A percentile compares a stretch with the other conserved stretches of the same genome.
These are phyloP conservation scores for Penicillium sp. DNA, from an alignment of 2,329 filamentous ascomycete genomes.

Conservation along the genomic window DNA sequence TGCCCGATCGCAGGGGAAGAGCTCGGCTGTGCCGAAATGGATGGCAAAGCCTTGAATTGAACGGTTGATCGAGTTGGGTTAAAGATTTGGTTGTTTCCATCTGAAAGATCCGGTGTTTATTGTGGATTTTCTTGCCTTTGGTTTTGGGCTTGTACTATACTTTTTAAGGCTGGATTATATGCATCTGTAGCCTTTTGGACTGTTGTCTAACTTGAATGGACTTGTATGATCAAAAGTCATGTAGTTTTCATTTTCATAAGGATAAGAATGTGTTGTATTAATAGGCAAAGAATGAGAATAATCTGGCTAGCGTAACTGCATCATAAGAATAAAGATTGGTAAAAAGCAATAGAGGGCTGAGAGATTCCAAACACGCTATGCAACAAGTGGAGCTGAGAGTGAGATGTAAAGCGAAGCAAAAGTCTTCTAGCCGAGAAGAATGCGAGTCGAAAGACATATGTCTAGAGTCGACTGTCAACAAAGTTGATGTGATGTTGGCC, in stretches of 20 bases:
- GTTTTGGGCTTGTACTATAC: constrained; percentile 11
- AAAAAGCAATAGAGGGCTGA: constrained; percentile 3
- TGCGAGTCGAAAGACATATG: not conserved
- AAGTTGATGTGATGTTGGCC: constrained; percentile 62
- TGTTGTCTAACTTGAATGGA: not conserved
- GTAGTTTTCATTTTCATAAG: too few species aligned
- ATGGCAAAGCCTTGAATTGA: constrained; percentile 7
- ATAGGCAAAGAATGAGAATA: too few species aligned
- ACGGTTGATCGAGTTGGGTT: too few species aligned
- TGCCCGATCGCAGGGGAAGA: constrained; percentile 9
- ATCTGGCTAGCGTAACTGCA: too few species aligned
- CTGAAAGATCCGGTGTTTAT: not conserved
- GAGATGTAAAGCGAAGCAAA: not conserved
- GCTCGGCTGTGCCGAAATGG: constrained; percentile 5
- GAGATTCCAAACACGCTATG: constrained; percentile 2
- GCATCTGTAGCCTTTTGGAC: constrained; percentile 3
- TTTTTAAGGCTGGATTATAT: constrained; percentile 3
- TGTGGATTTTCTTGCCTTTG: not conserved
- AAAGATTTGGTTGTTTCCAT: constrained; percentile 14
- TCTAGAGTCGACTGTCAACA: constrained; percentile 72
- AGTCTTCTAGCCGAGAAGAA: not conserved
- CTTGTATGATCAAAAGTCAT: not conserved
- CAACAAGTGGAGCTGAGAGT: constrained; percentile 3
- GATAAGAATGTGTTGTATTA: too few species aligned
- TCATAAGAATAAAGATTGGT: not conserved